phyloP scores from a whole-genome alignment of 805 yeast genomes.

The Yarrowia sp. region DNA sequence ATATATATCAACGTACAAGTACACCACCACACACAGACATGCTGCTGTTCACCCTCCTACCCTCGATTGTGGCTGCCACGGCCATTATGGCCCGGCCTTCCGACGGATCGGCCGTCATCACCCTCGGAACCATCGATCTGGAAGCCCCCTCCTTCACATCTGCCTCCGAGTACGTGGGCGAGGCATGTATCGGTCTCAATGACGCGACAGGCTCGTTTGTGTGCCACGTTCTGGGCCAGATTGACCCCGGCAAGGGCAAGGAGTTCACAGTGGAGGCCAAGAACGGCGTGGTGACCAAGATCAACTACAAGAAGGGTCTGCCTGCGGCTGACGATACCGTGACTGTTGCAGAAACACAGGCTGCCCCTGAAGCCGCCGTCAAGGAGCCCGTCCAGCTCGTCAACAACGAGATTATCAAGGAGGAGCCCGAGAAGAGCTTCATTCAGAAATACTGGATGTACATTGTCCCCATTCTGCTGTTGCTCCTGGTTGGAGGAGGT shows the following conservation, averaged over 20 bases:
- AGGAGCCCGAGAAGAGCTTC: slow-evolving; percentile 44
- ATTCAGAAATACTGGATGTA: slow-evolving; percentile 48
- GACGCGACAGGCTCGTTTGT: slow-evolving; percentile 5
- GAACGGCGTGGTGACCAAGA: slow-evolving; percentile 14
- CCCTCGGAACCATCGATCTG: slow-evolving; percentile 31
- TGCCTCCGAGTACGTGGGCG: slow-evolving; percentile 15
- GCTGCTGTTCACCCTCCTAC: slow-evolving; percentile 16
- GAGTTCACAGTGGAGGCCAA: slow-evolving; percentile 4
- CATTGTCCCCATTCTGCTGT: slow-evolving; percentile 44
- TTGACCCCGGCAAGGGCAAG: slow-evolving; percentile 19
- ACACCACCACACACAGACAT: background rate
- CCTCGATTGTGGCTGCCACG: slow-evolving; percentile 20
- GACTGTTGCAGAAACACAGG: background rate
- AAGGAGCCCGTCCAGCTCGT: slow-evolving; percentile 45
- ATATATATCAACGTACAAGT: background rate
- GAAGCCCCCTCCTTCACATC: slow-evolving; percentile 30
- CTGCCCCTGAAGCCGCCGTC: slow-evolving; percentile 43
- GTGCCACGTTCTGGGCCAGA: slow-evolving; percentile 26
- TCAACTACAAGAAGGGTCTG: slow-evolving; percentile 7
- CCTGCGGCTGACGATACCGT: slow-evolving; percentile 11
- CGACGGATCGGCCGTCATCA: slow-evolving; percentile 10
- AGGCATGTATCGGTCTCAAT: slow-evolving; percentile 28
- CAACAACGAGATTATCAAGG: slow-evolving; percentile 44
- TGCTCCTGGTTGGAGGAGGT: slow-evolving; percentile 45
- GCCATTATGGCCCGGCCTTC: slow-evolving; percentile 21